Conservation (phyloP, 1,284 basidiomycete genomes). For the Cystobasidiaceae sp. region DNA sequence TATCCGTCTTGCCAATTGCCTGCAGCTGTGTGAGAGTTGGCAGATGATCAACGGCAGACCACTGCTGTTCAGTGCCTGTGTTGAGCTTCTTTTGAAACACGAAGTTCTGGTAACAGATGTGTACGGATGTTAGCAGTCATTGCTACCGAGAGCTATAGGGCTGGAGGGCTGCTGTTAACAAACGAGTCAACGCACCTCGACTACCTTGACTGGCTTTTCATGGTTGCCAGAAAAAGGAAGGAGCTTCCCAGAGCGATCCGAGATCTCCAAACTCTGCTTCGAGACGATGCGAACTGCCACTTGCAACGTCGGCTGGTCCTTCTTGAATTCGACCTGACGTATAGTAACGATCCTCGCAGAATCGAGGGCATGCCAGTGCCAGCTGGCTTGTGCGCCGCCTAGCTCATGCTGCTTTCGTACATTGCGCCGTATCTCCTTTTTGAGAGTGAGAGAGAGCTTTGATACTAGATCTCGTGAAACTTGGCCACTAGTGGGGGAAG, state of each 20-base stretch:
- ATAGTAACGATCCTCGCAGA: not conserved
- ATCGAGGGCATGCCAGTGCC: slow-evolving; percentile 15
- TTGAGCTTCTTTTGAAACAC: slow-evolving; percentile 13
- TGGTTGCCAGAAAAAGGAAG: slow-evolving; percentile 4
- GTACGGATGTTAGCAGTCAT: not conserved
- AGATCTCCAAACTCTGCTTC: slow-evolving; percentile 14
- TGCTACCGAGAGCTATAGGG: not conserved
- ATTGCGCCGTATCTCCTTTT: not conserved
- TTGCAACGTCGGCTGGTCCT: slow-evolving; percentile 3
- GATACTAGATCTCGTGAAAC: too few species aligned
- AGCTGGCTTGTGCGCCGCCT: not conserved
- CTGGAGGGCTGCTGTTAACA: not conserved
- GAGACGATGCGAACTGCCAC: slow-evolving; percentile 8
- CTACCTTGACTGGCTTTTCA: slow-evolving; percentile 1
- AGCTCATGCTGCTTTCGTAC: not conserved
- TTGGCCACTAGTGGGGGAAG: too few species aligned
- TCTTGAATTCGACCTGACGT: slow-evolving; percentile 14
- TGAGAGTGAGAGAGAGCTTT: not conserved
- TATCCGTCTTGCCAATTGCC: slow-evolving; percentile 16
- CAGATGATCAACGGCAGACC: slow-evolving; percentile 14
- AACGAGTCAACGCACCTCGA: slow-evolving; percentile 5
- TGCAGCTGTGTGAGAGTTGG: slow-evolving; percentile 22
- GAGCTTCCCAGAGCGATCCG: not conserved
- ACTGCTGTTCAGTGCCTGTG: not conserved
- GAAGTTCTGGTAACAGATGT: not conserved